phyloP scores from a whole-genome alignment of 2,329 filamentous ascomycete species.

The Trichoderma pleuroti region DNA sequence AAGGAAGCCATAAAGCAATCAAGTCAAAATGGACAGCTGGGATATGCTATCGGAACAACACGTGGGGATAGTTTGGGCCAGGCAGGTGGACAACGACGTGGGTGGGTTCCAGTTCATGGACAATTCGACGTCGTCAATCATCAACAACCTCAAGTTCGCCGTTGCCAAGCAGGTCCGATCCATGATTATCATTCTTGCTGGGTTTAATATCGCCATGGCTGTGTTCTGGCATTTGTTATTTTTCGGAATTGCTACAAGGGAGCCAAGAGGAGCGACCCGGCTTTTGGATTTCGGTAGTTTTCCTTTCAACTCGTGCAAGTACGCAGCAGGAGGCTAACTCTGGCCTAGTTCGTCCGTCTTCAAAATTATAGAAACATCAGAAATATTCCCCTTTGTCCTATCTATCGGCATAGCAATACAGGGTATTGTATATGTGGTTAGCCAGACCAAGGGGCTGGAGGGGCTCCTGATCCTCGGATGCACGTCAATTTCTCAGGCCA shows the following conservation, averaged over 20 bases:
- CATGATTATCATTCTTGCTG: slow-evolving; percentile 58
- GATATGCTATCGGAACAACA: slow-evolving; percentile 10
- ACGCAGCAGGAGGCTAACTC: neutral
- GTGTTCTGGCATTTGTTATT: slow-evolving; percentile 55
- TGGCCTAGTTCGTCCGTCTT: slow-evolving; percentile 37
- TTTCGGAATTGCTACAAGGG: slow-evolving; percentile 52
- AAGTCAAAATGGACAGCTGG: slow-evolving; percentile 7
- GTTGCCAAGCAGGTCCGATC: slow-evolving; percentile 57
- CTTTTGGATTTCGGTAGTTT: slow-evolving; percentile 42
- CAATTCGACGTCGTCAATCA: slow-evolving; percentile 45
- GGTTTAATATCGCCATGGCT: slow-evolving; percentile 58
- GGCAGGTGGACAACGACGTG: neutral
- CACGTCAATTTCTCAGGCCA: slow-evolving; percentile 51
- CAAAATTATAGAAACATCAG: slow-evolving; percentile 44
- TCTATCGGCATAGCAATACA: slow-evolving; percentile 57
- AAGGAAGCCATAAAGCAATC: slow-evolving; percentile 8
- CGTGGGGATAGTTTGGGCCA: slow-evolving; percentile 21
- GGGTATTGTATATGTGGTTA: slow-evolving; percentile 53
- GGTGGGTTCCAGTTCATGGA: slow-evolving; percentile 31
- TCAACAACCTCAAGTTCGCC: slow-evolving; percentile 51
- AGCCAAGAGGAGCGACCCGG: slow-evolving; percentile 40
- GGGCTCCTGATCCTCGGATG: slow-evolving; percentile 51
- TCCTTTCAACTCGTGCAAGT: neutral
- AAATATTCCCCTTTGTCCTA: slow-evolving; percentile 54
- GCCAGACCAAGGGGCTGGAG: slow-evolving; percentile 54